phyloP scores from a whole-genome alignment of 2,329 filamentous ascomycete genomes.

The Aspergillus vadensis region DNA sequence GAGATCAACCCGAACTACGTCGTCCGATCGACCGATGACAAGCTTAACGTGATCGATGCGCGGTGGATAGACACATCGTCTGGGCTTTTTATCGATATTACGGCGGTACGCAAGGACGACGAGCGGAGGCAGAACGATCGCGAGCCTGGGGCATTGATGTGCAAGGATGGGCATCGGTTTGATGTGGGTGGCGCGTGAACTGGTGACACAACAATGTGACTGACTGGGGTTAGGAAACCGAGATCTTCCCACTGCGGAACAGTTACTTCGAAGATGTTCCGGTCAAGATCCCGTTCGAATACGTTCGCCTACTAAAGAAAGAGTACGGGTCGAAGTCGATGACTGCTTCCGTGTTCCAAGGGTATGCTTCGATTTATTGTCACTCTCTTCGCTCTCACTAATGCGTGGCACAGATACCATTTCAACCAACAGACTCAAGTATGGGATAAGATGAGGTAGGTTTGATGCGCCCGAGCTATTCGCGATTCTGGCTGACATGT shows the following conservation, averaged over 20 bases:
- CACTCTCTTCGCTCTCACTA: too few species aligned
- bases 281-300: constrained; percentile 60
- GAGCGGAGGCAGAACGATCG: constrained; percentile 40
- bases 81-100: constrained; percentile 65
- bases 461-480: not conserved
- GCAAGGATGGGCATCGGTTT: constrained; percentile 61
- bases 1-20: constrained; percentile 62
- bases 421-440: constrained; percentile 4
- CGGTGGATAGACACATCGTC: constrained; percentile 63
- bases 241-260: constrained; percentile 60
- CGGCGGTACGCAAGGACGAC: constrained; percentile 54
- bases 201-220: not conserved
- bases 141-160: constrained; percentile 50
- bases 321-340: constrained; percentile 58
- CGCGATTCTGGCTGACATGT: not conserved
- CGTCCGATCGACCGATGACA: constrained; percentile 49
- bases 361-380: constrained; percentile 27
- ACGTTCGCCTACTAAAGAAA: constrained; percentile 55
- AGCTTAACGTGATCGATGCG: constrained; percentile 60
- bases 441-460: constrained; percentile 4
- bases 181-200: constrained; percentile 31
- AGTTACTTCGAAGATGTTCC: constrained; percentile 56
- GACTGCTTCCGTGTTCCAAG: constrained; percentile 49
- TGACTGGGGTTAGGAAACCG: constrained; percentile 39
- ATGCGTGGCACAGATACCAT: not conserved